phyloP scores from a whole-genome alignment of 2,329 filamentous ascomycete species.

The Phyllosticta citrichinensis region DNA sequence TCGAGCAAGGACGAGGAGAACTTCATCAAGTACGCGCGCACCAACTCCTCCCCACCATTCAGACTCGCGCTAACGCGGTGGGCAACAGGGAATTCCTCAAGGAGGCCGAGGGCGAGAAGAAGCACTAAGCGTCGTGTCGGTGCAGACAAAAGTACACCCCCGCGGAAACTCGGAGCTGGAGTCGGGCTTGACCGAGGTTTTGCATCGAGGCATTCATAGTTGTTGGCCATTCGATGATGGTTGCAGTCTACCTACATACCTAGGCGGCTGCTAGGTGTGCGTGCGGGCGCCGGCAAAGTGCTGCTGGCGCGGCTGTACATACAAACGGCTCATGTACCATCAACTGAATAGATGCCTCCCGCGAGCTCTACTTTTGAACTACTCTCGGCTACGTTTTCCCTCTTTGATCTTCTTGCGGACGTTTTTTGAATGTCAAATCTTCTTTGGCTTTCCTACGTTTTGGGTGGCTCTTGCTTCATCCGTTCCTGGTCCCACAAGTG shows the following conservation, averaged over 20 bases:
- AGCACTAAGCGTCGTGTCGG: constrained; percentile 6
- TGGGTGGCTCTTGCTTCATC: too few relatives aligned
- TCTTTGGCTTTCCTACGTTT: too few relatives aligned
- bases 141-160: neutral
- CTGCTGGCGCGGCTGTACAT: neutral
- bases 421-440: too few relatives aligned
- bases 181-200: neutral
- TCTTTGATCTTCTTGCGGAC: too few relatives aligned
- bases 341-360: neutral
- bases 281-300: neutral
- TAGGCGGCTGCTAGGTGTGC: neutral
- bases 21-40: constrained; percentile 51
- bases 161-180: neutral
- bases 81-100: constrained; percentile 26
- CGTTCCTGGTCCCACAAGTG: too few relatives aligned
- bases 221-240: neutral
- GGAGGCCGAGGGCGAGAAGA: constrained; percentile 27
- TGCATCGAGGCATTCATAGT: neutral
- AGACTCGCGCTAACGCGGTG: neutral
- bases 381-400: neutral
- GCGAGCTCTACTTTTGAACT: neutral
- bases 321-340: neutral
- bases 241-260: neutral
- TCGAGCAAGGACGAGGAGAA: constrained; percentile 58
- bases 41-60: neutral